These are phyloP conservation scores for Skeletonema marinoi DNA, from an alignment of 108 stramenopile species.

Conservation along the genomic window DNA sequence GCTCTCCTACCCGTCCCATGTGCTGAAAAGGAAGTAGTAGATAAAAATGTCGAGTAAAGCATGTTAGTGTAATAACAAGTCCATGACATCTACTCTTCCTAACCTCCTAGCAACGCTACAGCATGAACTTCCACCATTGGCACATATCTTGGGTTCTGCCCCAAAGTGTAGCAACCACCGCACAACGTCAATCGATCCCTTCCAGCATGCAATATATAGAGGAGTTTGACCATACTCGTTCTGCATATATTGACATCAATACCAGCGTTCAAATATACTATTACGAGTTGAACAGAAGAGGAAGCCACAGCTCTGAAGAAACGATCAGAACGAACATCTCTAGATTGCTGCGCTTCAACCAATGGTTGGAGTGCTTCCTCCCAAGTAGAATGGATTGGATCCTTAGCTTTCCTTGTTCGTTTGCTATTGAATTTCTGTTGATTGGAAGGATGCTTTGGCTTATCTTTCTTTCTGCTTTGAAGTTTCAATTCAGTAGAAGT, in stretches of 20 bases:
- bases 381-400: slow-evolving; percentile 59
- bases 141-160: slow-evolving; percentile 48
- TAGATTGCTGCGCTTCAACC: slow-evolving; percentile 51
- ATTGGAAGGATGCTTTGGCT: neutral
- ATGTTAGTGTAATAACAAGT: slow-evolving; percentile 12
- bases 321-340: slow-evolving; percentile 73
- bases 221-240: slow-evolving; percentile 84
- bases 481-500: slow-evolving; percentile 52
- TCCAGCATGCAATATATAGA: slow-evolving; percentile 76
- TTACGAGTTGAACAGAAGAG: slow-evolving; percentile 51
- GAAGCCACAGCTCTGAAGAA: slow-evolving; percentile 65
- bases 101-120: slow-evolving; percentile 28
- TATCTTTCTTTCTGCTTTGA: neutral
- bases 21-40: too few species aligned
- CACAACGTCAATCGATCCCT: slow-evolving; percentile 48
- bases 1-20: too few species aligned
- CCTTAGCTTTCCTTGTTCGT: slow-evolving; percentile 34
- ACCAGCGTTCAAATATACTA: slow-evolving; percentile 62
- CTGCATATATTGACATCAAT: slow-evolving; percentile 63
- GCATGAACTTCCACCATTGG: slow-evolving; percentile 67
- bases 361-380: slow-evolving; percentile 49
- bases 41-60: too few species aligned
- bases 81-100: slow-evolving; percentile 34
- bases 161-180: slow-evolving; percentile 60
- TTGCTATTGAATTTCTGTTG: slow-evolving; percentile 44